These are phyloP conservation scores for Dunaliella sp. DNA, from an alignment of 139 green algal species.

Conservation along the genomic window DNA sequence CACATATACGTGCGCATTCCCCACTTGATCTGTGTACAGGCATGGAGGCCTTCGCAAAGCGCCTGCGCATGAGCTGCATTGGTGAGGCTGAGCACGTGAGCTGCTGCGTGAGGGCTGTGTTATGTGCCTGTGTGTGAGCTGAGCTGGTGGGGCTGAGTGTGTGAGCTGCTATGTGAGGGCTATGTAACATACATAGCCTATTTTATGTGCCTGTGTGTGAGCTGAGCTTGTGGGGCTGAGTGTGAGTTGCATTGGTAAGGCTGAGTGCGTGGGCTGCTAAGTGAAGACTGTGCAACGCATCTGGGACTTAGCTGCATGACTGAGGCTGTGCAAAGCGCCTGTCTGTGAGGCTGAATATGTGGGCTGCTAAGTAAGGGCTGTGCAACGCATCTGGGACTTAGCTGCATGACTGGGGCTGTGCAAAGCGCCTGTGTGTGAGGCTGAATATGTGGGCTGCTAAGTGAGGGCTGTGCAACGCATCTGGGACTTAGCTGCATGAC, in stretches of 20 bases:
- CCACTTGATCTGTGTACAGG: background rate
- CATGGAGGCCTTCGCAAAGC: background rate
- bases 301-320: background rate
- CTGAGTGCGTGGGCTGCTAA: background rate
- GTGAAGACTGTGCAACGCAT: background rate
- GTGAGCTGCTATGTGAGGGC: background rate
- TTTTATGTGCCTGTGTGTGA: background rate
- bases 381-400: too few species aligned
- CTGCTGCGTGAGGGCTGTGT: background rate
- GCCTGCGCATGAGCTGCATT: background rate
- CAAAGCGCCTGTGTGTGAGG: too few species aligned
- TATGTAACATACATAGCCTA: too few species aligned
- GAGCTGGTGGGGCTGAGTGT: background rate
- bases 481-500: too few species aligned
- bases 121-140: background rate
- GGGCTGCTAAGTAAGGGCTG: background rate
- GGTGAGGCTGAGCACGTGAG: background rate
- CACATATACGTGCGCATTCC: background rate
- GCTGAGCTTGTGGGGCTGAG: background rate
- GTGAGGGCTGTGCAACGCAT: too few species aligned
- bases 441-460: too few species aligned
- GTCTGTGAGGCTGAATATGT: background rate
- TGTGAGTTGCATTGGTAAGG: background rate
- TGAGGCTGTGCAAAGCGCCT: too few species aligned
- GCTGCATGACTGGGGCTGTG: too few species aligned